Conservation (phyloP, 2,329 filamentous ascomycete species). For the Xylaria sp. region DNA sequence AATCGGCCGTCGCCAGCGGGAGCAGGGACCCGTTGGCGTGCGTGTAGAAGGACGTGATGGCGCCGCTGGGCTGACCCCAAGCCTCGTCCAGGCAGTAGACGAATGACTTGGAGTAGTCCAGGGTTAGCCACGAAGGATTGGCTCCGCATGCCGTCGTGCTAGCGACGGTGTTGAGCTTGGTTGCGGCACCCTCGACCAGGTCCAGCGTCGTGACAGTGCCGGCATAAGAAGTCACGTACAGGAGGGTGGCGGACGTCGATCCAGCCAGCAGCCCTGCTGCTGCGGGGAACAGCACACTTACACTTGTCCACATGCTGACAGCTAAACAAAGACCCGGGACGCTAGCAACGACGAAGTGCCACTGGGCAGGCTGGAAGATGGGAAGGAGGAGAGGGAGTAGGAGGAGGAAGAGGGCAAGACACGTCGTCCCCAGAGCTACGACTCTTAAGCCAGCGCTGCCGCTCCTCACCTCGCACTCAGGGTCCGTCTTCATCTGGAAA, state of each 20-base stretch:
- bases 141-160: slow-evolving; percentile 60
- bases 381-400: slow-evolving; percentile 11
- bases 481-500: slow-evolving; percentile 30
- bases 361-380: slow-evolving; percentile 9
- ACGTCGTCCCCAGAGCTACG: slow-evolving; percentile 26
- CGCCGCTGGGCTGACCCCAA: slow-evolving; percentile 38
- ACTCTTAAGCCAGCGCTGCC: slow-evolving; percentile 32
- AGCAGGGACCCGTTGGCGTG: slow-evolving; percentile 60
- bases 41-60: slow-evolving; percentile 49
- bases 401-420: slow-evolving; percentile 27
- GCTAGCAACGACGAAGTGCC: slow-evolving; percentile 11
- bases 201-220: slow-evolving; percentile 61
- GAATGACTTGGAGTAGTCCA: slow-evolving; percentile 59
- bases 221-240: slow-evolving; percentile 62
- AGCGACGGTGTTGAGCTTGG: slow-evolving; percentile 55
- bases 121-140: slow-evolving; percentile 69
- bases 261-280: slow-evolving; percentile 44
- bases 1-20: slow-evolving; percentile 48
- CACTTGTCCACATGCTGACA: slow-evolving; percentile 44
- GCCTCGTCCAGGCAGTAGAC: slow-evolving; percentile 72
- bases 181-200: slow-evolving; percentile 47
- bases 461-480: neutral
- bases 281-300: slow-evolving; percentile 42
- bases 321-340: slow-evolving; percentile 20
- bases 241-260: slow-evolving; percentile 52